A percentile compares a stretch with the other conserved stretches of the same genome.
phyloP scores from a whole-genome alignment of 2,329 filamentous ascomycete genomes.

The Phyllosticta capitalensis region DNA sequence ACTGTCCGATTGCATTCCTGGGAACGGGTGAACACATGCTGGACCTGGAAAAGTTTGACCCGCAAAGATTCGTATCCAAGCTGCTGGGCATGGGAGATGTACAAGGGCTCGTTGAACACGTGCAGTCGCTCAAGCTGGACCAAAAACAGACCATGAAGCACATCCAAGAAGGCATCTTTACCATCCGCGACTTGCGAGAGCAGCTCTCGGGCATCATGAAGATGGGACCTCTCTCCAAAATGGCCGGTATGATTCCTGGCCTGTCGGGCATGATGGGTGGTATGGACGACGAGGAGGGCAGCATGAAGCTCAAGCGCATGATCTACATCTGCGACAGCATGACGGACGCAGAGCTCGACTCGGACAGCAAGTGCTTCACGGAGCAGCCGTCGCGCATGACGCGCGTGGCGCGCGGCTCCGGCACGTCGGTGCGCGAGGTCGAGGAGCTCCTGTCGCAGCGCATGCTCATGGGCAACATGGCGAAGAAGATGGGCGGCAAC shows the following conservation, averaged over 20 bases:
- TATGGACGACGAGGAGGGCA: slow-evolving; percentile 96
- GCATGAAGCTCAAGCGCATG: slow-evolving; percentile 89
- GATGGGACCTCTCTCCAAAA: slow-evolving; percentile 95
- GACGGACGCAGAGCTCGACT: slow-evolving; percentile 92
- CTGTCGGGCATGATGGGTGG: slow-evolving; percentile 88
- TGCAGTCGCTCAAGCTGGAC: slow-evolving; percentile 88
- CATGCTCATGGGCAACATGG: slow-evolving; percentile 98
- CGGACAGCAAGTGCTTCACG: slow-evolving; percentile 87
- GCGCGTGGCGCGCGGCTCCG: slow-evolving; percentile 77
- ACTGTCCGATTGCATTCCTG: slow-evolving; percentile 95
- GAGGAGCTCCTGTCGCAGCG: slow-evolving; percentile 97
- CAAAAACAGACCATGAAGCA: slow-evolving; percentile 99
- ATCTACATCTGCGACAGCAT: slow-evolving; percentile 98
- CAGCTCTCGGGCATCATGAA: slow-evolving; percentile 99
- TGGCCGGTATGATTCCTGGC: slow-evolving; percentile 97
- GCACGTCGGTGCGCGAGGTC: slow-evolving; percentile 84
- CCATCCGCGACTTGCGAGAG: slow-evolving; percentile 84
- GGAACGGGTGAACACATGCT: slow-evolving; percentile 97
- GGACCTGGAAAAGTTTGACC: slow-evolving; percentile 85
- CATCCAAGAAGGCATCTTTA: slow-evolving; percentile 93
- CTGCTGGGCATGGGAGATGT: slow-evolving; percentile 96
- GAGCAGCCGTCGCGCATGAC: slow-evolving; percentile 92
- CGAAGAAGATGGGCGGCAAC: slow-evolving; percentile 95
- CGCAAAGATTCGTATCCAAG: slow-evolving; percentile 88
- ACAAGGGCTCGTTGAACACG: slow-evolving; percentile 88